Base-by-base conservation (phyloP, 1,284 basidiomycete genomes). In the Uromyces viciae-fabae region DNA sequence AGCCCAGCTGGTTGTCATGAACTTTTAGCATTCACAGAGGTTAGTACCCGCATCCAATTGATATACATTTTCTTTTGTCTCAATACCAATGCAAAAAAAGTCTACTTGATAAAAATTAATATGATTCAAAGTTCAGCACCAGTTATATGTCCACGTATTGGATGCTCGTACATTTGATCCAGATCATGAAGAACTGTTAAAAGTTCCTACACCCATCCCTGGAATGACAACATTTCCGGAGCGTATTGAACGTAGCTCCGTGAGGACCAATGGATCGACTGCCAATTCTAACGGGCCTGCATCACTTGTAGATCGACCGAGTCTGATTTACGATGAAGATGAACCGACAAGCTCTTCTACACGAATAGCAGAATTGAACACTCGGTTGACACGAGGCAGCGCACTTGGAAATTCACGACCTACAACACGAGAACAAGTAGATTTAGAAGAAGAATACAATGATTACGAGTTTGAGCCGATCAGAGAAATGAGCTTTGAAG, bases 91-190 rank as follows among this genome's bases (percentile, higher is more conserved):
- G n/a, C n/a, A 33, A 33, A 49, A 52, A 54, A 54, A 54, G 22
- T 36, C 22, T 11, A 72, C 43, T 36, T 25, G 25, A 8, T n/a
- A 58, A 17, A 33, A 15, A 19, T 40, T 62, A n/a, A 43, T n/a
- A 42, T 60, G 52, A 42, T 72, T 56, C 58, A 40, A 33, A 15
- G 15, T 36, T 31, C 58, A 80, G 78, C 78, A 80, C 66, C 78
- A 69, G 73, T 73, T 54, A 0, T 43, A 73, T 4, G 78, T 80
- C 28, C 78, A 80, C 54, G 78, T 80, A 3, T 60, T 80, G 43
- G 78, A 80, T 73, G 78, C 78, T 64, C 68, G 78, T 2, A 80
- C 78, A 3, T 80, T 80, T 64, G 78, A 80, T 73, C 43, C 78
- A 38, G 68, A 80, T 73, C 69, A 80, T 73, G 69, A 73, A 72